Percentiles rank a stretch among this genome's conserved stretches.
Conservation (phyloP, 208 protist species). For the Acanthamoeba triangularis region DNA sequence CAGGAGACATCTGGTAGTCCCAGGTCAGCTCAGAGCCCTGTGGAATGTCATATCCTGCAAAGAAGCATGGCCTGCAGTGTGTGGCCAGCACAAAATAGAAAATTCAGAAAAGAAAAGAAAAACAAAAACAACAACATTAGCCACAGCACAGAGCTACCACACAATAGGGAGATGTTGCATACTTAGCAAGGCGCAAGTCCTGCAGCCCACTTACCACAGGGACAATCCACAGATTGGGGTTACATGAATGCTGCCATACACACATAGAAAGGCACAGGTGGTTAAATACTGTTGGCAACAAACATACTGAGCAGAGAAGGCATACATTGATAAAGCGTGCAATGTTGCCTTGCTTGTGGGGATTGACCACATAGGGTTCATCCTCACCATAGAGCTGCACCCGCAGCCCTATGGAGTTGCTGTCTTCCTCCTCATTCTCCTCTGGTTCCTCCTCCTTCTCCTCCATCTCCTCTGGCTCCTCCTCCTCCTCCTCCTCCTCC, state of each 20-base stretch:
- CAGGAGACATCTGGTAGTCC: not conserved
- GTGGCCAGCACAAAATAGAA: too few relatives aligned
- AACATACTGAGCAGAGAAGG: not conserved
- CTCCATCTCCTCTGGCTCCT: not conserved
- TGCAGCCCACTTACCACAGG: not conserved
- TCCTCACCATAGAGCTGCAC: not conserved
- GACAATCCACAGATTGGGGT: conserved; percentile 10
- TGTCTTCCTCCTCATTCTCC: not conserved
- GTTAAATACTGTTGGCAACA: not conserved
- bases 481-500: not conserved
- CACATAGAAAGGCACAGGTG: too few relatives aligned
- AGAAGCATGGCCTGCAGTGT: not conserved
- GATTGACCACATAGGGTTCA: not conserved
- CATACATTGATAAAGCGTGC: not conserved
- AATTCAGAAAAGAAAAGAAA: not conserved
- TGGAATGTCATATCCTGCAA: not conserved
- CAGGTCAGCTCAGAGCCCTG: not conserved
- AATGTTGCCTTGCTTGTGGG: not conserved
- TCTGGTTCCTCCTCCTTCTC: not conserved
- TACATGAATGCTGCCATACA: not conserved
- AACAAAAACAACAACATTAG: not conserved
- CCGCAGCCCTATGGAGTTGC: not conserved
- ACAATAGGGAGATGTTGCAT: not conserved
- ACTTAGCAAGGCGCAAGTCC: not conserved
- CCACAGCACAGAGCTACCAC: not conserved